phyloP scores from a whole-genome alignment of 108 stramenopile genomes.

The Skeletonema potamos region DNA sequence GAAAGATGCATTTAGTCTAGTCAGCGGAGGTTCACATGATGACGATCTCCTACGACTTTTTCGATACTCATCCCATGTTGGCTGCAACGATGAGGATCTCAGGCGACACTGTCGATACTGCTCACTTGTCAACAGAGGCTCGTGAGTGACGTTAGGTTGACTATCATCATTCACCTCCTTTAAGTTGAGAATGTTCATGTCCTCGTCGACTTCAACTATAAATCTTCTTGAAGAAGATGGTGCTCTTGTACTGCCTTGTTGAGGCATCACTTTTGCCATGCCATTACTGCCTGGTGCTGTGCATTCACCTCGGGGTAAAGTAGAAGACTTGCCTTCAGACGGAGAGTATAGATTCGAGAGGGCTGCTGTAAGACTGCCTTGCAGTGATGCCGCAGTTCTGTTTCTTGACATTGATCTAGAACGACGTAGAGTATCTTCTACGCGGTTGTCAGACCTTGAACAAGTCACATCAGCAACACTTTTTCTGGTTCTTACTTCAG shows the following conservation, averaged over 20 bases:
- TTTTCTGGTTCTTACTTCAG: background rate
- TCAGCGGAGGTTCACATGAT: background rate
- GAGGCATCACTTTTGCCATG: too few relatives aligned
- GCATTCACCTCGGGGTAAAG: too few relatives aligned
- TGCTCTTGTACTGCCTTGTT: background rate
- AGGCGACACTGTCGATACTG: background rate
- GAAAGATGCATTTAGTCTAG: background rate
- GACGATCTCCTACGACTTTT: background rate
- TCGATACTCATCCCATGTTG: background rate
- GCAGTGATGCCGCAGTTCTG: background rate
- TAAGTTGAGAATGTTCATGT: background rate
- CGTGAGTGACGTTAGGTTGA: background rate
- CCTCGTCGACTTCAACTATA: background rate
- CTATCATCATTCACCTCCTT: background rate
- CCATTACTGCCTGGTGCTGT: too few relatives aligned
- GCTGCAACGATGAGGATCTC: background rate
- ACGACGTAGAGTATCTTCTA: background rate
- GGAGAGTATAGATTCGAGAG: background rate
- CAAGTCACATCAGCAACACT: background rate
- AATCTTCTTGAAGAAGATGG: background rate
- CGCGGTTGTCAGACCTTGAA: background rate
- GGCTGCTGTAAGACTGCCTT: background rate
- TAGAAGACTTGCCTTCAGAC: background rate
- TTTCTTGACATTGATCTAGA: background rate
- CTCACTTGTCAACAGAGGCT: background rate